Evolutionary conservation across 768 basidiomycete species (phyloP).

Genomic region (Solioccasus polychromus): DNA sequence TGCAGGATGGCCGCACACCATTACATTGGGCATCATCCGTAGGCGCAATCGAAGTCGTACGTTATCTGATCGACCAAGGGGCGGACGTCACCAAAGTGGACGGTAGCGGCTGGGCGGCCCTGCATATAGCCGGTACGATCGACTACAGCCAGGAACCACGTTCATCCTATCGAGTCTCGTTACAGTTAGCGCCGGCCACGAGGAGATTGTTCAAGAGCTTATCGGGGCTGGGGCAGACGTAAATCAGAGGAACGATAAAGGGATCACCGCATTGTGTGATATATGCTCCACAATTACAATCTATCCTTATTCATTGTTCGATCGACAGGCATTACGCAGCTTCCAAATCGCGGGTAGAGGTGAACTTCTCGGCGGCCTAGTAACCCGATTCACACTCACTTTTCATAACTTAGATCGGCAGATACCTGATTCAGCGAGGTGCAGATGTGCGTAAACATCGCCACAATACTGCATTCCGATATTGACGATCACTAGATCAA

Average conservation of each 20-base stretch:
- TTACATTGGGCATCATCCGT: conserved; percentile 85
- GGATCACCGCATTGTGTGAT: conserved; percentile 76
- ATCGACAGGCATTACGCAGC: conserved; percentile 82
- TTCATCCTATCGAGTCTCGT: background rate
- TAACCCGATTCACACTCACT: conserved; percentile 14
- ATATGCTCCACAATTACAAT: background rate
- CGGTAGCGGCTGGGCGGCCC: conserved; percentile 69
- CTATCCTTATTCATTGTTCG: conserved; percentile 7
- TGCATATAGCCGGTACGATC: conserved; percentile 71
- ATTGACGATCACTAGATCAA: conserved; percentile 68
- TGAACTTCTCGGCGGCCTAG: conserved; percentile 34
- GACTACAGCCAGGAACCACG: background rate
- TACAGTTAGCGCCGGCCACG: conserved; percentile 78
- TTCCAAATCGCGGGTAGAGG: conserved; percentile 85
- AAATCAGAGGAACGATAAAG: conserved; percentile 77
- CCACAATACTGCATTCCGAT: conserved; percentile 29
- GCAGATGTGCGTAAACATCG: conserved; percentile 72
- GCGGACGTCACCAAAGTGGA: conserved; percentile 67
- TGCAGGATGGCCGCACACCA: conserved; percentile 74
- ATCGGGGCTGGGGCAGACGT: conserved; percentile 82
- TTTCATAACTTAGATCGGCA: conserved; percentile 67
- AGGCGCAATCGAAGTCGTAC: conserved; percentile 63
- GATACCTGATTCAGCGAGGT: conserved; percentile 77
- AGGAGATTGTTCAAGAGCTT: conserved; percentile 70
- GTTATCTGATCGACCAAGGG: conserved; percentile 67